Conservation (phyloP, 75 land plant species). For the Selaginella tamariscina region DNA sequence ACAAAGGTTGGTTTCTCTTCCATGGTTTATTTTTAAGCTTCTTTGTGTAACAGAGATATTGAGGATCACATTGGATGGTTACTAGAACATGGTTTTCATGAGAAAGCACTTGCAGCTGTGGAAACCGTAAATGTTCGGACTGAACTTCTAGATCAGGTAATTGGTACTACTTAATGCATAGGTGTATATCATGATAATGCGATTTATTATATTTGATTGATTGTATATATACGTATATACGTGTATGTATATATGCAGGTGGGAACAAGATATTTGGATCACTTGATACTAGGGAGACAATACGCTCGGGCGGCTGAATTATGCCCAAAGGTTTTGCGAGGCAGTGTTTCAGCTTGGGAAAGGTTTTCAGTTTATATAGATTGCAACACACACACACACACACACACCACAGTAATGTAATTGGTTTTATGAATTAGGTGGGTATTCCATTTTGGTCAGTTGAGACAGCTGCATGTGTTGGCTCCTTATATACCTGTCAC, state of each 20-base stretch:
- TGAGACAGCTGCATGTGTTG: constrained; percentile 75
- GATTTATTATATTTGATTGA: too few relatives aligned
- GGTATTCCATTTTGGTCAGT: constrained; percentile 93
- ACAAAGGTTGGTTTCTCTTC: constrained; percentile 70
- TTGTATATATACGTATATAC: too few relatives aligned
- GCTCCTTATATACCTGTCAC: constrained; percentile 86
- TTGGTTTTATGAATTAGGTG: constrained; percentile 39
- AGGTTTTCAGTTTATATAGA: constrained; percentile 37
- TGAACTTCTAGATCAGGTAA: constrained; percentile 75
- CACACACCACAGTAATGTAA: too few relatives aligned
- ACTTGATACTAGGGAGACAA: constrained; percentile 74
- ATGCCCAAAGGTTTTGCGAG: constrained; percentile 88
- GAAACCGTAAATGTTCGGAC: constrained; percentile 76
- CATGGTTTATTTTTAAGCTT: too few relatives aligned
- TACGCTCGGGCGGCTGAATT: constrained; percentile 92
- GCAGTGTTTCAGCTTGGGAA: constrained; percentile 93
- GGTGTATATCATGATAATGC: too few relatives aligned
- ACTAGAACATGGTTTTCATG: constrained; percentile 80
- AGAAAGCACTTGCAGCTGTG: constrained; percentile 87
- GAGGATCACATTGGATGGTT: constrained; percentile 96
- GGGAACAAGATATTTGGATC: constrained; percentile 84
- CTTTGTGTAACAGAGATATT: constrained; percentile 87
- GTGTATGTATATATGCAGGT: constrained; percentile 37
- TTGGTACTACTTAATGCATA: neutral
- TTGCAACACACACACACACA: too few relatives aligned